Conservation (phyloP, 768 basidiomycete species). For the Boletellus ananas region DNA sequence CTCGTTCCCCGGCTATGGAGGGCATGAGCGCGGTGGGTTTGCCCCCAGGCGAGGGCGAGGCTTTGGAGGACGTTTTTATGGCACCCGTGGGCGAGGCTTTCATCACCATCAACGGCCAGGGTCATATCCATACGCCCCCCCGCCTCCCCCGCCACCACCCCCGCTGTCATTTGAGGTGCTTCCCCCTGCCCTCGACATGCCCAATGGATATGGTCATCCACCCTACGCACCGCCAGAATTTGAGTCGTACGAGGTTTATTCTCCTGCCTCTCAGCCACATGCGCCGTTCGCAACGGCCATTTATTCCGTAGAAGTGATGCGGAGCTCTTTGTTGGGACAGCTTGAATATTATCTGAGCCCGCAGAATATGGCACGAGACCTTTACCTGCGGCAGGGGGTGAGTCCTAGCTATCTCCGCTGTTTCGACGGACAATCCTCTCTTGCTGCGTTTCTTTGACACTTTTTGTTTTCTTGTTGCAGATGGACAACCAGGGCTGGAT, state of each 20-base stretch:
- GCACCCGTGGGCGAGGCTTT: slow-evolving; percentile 33
- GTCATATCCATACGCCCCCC: slow-evolving; percentile 32
- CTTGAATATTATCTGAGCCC: slow-evolving; percentile 90
- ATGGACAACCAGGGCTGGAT: slow-evolving; percentile 93
- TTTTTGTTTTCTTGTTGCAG: slow-evolving; percentile 35
- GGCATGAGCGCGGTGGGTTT: slow-evolving; percentile 33
- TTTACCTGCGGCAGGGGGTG: slow-evolving; percentile 76
- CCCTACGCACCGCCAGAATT: slow-evolving; percentile 31
- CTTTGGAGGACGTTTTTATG: slow-evolving; percentile 37
- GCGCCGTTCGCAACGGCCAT: slow-evolving; percentile 45
- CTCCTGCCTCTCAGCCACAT: slow-evolving; percentile 18
- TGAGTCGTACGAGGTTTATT: slow-evolving; percentile 25
- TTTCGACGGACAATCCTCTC: not conserved
- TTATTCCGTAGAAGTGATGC: slow-evolving; percentile 61
- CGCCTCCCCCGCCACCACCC: slow-evolving; percentile 3
- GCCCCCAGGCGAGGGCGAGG: slow-evolving; percentile 33
- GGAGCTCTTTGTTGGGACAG: slow-evolving; percentile 73
- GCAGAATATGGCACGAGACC: slow-evolving; percentile 86
- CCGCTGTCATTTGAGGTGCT: slow-evolving; percentile 26
- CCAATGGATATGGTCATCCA: slow-evolving; percentile 29
- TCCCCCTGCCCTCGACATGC: slow-evolving; percentile 23
- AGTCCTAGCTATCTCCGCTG: slow-evolving; percentile 25
- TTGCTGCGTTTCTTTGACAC: not conserved
- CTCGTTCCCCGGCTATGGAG: slow-evolving; percentile 29
- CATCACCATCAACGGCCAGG: slow-evolving; percentile 32